Conservation (phyloP, 495 filamentous ascomycete genomes). For the Aspergillus panamensis region DNA sequence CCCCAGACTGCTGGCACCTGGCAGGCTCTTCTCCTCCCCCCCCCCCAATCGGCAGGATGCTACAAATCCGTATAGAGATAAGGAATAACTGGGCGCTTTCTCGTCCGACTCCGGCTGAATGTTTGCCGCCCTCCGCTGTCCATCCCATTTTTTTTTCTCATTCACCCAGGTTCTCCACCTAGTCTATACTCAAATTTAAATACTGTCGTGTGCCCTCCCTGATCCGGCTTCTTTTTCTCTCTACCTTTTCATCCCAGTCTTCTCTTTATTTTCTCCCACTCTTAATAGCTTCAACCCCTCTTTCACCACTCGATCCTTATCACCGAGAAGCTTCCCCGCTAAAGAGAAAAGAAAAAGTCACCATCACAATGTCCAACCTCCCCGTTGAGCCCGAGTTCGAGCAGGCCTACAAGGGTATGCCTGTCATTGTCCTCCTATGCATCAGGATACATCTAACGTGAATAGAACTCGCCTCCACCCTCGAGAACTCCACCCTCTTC, state of each 20-base stretch:
- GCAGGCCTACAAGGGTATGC: constrained; percentile 93
- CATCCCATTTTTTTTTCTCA: constrained; percentile 11
- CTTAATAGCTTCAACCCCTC: background rate
- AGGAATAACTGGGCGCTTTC: constrained; percentile 6
- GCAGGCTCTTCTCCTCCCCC: too few relatives aligned
- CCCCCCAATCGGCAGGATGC: constrained; percentile 5
- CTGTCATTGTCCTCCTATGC: background rate
- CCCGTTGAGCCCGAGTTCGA: constrained; percentile 93
- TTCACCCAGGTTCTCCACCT: constrained; percentile 4
- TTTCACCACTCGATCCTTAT: constrained; percentile 8
- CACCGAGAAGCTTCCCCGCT: constrained; percentile 9
- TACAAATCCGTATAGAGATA: background rate
- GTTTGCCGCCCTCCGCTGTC: constrained; percentile 18
- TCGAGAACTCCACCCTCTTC: constrained; percentile 92
- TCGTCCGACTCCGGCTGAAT: constrained; percentile 38
- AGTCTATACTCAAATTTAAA: constrained; percentile 23
- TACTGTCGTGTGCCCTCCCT: constrained; percentile 18
- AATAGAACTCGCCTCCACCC: constrained; percentile 85
- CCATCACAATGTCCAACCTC: constrained; percentile 71
- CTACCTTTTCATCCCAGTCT: constrained; percentile 5
- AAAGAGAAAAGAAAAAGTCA: constrained; percentile 4
- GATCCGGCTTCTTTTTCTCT: constrained; percentile 3
- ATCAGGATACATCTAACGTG: background rate
- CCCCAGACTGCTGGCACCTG: background rate
- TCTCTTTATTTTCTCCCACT: constrained; percentile 6